Conservation (phyloP, 2,329 filamentous ascomycete genomes). For the Cordyceps cateniannulata region DNA sequence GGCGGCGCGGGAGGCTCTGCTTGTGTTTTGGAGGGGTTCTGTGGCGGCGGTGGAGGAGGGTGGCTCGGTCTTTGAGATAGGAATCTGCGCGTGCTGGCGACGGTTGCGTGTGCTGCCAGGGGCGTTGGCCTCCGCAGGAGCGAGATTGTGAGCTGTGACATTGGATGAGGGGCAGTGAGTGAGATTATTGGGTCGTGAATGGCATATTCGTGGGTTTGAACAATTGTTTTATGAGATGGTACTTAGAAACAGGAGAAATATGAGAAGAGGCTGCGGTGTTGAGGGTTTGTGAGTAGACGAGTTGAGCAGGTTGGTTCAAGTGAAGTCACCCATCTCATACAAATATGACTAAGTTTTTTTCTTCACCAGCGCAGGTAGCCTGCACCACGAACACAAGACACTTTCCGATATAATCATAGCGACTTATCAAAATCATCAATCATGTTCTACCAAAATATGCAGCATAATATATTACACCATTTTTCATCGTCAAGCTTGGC, state of each 20-base stretch:
- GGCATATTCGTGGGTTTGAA: not conserved
- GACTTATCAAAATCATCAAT: too few relatives aligned
- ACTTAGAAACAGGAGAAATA: too few relatives aligned
- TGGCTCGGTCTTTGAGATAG: not conserved
- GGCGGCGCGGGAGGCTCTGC: not conserved
- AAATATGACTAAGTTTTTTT: constrained; percentile 6
- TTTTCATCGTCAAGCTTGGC: too few relatives aligned
- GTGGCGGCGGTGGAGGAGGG: not conserved
- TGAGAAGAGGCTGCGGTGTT: not conserved
- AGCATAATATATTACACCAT: too few relatives aligned
- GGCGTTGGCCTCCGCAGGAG: not conserved
- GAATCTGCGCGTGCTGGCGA: not conserved
- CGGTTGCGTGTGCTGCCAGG: not conserved
- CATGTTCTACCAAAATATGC: too few relatives aligned
- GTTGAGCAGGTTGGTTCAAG: not conserved
- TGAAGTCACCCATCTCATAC: not conserved
- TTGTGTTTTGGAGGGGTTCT: not conserved
- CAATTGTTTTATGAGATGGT: not conserved
- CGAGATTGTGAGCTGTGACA: not conserved
- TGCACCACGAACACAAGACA: not conserved
- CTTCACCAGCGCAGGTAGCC: too few relatives aligned
- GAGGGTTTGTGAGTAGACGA: not conserved
- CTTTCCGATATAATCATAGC: too few relatives aligned
- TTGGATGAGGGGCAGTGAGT: not conserved
- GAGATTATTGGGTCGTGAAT: not conserved